Conservation (phyloP, 2,329 filamentous ascomycete genomes). For the Neurospora crassa region DNA sequence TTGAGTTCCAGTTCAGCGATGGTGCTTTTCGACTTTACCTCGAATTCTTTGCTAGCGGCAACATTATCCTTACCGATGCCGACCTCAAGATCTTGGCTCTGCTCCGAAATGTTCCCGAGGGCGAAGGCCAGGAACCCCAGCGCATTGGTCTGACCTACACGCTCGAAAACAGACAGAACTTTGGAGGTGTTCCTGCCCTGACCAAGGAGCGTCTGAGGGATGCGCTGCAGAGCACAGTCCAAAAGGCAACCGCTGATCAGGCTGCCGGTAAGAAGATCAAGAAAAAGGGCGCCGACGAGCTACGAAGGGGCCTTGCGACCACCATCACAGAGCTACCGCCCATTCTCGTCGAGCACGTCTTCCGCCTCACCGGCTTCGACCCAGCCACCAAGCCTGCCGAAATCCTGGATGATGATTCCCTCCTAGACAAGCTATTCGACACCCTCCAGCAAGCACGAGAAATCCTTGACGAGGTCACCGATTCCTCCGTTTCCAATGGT, state of each 20-base stretch:
- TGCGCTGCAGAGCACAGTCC: slow-evolving; percentile 57
- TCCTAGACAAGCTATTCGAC: slow-evolving; percentile 57
- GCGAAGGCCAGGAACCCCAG: slow-evolving; percentile 75
- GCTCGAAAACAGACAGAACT: slow-evolving; percentile 77
- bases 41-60: slow-evolving; percentile 94
- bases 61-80: slow-evolving; percentile 83
- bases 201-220: slow-evolving; percentile 62
- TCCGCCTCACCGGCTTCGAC: slow-evolving; percentile 63
- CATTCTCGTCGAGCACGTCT: slow-evolving; percentile 75
- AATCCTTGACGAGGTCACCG: slow-evolving; percentile 60
- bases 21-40: slow-evolving; percentile 79
- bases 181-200: slow-evolving; percentile 61
- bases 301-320: slow-evolving; percentile 71
- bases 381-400: slow-evolving; percentile 55
- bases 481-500: slow-evolving; percentile 57
- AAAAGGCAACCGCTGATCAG: slow-evolving; percentile 43
- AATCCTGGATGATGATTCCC: slow-evolving; percentile 54
- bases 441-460: slow-evolving; percentile 62
- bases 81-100: slow-evolving; percentile 76
- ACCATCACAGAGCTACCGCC: slow-evolving; percentile 86
- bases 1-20: slow-evolving; percentile 89
- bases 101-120: slow-evolving; percentile 69
- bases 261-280: slow-evolving; percentile 55
- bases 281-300: slow-evolving; percentile 62
- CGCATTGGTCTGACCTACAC: slow-evolving; percentile 70